Percentiles rank a stretch among this genome's conserved stretches.
phyloP scores from a whole-genome alignment of 2,329 filamentous ascomycete genomes.

The Elsinoe perseae region DNA sequence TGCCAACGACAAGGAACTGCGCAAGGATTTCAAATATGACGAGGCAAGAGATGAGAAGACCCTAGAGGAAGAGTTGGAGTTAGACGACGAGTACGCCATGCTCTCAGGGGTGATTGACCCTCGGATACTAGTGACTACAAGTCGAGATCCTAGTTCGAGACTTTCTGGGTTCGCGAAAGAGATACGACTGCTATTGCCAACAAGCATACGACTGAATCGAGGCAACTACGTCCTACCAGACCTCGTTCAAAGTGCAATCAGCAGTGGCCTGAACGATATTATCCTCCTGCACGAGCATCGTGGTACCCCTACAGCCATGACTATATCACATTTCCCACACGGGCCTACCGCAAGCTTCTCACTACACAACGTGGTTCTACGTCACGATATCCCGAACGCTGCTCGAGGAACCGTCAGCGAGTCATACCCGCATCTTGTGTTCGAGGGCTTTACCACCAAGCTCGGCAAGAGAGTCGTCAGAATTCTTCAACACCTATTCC shows the following conservation, averaged over 20 bases:
- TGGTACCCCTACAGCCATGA: slow-evolving; percentile 83
- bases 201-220: slow-evolving; percentile 79
- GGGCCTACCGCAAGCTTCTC: slow-evolving; percentile 83
- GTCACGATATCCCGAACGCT: slow-evolving; percentile 85
- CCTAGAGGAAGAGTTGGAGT: slow-evolving; percentile 59
- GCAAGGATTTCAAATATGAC: slow-evolving; percentile 89
- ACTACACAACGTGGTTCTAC: slow-evolving; percentile 83
- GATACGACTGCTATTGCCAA: slow-evolving; percentile 73
- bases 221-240: slow-evolving; percentile 84
- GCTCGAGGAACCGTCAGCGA: slow-evolving; percentile 84
- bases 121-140: slow-evolving; percentile 82
- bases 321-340: slow-evolving; percentile 78
- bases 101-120: slow-evolving; percentile 89
- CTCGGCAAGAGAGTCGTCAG: slow-evolving; percentile 78
- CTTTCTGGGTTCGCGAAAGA: slow-evolving; percentile 91
- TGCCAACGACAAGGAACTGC: slow-evolving; percentile 74
- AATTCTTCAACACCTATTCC: slow-evolving; percentile 89
- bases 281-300: slow-evolving; percentile 86
- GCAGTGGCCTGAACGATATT: slow-evolving; percentile 74
- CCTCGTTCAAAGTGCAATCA: slow-evolving; percentile 71
- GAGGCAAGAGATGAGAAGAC: slow-evolving; percentile 66
- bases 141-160: slow-evolving; percentile 74
- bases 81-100: slow-evolving; percentile 85
- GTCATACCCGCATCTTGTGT: slow-evolving; percentile 88
- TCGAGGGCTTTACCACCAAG: slow-evolving; percentile 80